phyloP scores from a whole-genome alignment of 352 stramenopile species.

The Pythium utonaiense region DNA sequence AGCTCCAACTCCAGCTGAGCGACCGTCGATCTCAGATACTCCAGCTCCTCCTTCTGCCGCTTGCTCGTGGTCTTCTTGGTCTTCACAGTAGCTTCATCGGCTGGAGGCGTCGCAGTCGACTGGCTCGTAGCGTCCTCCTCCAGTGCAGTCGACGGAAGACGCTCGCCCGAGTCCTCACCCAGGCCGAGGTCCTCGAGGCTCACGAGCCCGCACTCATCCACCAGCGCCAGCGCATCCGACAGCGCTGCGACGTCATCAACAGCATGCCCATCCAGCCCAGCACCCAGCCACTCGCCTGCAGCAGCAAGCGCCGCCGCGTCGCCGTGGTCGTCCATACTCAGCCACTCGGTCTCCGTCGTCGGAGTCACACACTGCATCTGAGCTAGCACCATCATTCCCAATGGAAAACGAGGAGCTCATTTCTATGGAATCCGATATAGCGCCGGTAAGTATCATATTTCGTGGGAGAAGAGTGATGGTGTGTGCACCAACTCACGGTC shows the following conservation, averaged over 20 bases:
- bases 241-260: neutral
- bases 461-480: no score
- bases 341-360: no score
- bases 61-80: neutral
- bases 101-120: neutral
- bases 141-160: neutral
- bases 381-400: constrained; percentile 1
- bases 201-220: neutral
- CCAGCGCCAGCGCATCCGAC: neutral
- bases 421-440: neutral
- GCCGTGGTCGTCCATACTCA: neutral
- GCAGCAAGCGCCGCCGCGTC: neutral
- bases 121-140: neutral
- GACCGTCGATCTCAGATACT: neutral
- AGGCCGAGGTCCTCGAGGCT: neutral
- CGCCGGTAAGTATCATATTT: no score
- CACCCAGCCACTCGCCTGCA: neutral
- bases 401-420: neutral
- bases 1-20: neutral
- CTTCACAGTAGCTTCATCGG: neutral
- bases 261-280: neutral
- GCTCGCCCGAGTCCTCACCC: neutral
- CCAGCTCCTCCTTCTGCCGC: neutral
- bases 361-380: no score
- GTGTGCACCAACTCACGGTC: no score